A percentile compares a stretch with the other conserved stretches of the same genome.
These are phyloP conservation scores for Linum trigynum DNA, from an alignment of 345 rosid genomes.

Conservation along the genomic window DNA sequence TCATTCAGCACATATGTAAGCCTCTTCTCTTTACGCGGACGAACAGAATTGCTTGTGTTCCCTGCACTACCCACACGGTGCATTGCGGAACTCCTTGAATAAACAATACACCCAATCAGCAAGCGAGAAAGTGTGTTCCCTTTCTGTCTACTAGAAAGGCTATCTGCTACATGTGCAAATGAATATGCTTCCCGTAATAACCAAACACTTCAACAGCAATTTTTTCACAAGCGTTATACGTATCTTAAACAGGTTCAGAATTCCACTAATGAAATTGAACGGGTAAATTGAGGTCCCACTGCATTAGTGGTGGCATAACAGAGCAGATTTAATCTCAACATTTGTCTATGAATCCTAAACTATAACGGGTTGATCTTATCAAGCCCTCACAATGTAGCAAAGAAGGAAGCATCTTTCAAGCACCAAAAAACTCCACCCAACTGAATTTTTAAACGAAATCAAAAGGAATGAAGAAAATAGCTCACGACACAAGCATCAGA, in stretches of 20 bases:
- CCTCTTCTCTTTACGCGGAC: slow-evolving; percentile 92
- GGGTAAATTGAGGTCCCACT: background rate
- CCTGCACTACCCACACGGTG: slow-evolving; percentile 99
- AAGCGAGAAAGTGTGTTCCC: background rate
- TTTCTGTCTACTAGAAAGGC: background rate
- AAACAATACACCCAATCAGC: background rate
- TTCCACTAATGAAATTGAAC: background rate
- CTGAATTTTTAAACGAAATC: no score
- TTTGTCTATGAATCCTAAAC: no score
- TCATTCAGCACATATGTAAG: slow-evolving; percentile 82
- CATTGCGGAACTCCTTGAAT: slow-evolving; percentile 53
- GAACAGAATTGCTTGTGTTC: slow-evolving; percentile 70
- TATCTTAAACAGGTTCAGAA: background rate
- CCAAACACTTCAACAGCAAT: background rate
- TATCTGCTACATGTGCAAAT: background rate
- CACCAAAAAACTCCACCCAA: no score
- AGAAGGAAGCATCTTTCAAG: no score
- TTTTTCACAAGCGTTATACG: background rate
- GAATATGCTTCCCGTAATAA: background rate
- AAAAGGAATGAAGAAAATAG: no score
- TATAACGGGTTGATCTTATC: no score
- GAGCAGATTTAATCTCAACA: no score
- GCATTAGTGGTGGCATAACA: no score
- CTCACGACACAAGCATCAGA: no score
- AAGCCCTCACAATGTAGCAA: no score